Conservation (phyloP, 2,329 filamentous ascomycete species). For the Cercospora zeae-maydis region DNA sequence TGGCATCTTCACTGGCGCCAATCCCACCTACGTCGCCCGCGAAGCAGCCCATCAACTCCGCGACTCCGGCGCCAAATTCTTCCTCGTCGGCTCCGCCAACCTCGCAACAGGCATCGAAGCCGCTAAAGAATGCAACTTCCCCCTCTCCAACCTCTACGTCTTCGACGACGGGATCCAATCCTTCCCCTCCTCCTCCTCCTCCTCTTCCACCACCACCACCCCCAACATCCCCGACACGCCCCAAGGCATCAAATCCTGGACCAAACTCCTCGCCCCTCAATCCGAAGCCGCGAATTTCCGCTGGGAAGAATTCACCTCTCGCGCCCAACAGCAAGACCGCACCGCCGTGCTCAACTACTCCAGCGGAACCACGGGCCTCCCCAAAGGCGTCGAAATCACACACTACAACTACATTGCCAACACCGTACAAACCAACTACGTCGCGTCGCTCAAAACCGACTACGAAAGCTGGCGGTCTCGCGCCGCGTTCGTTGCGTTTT, state of each 20-base stretch:
- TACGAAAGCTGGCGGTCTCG: constrained; percentile 42
- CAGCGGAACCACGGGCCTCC: constrained; percentile 73
- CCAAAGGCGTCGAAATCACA: constrained; percentile 80
- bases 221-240: constrained; percentile 62
- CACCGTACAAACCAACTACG: constrained; percentile 55
- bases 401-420: constrained; percentile 75
- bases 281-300: constrained; percentile 47
- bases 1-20: constrained; percentile 37
- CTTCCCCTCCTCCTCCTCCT: too few relatives aligned
- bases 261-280: constrained; percentile 38
- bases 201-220: too few relatives aligned
- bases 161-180: constrained; percentile 45
- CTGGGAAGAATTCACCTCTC: constrained; percentile 6
- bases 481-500: constrained; percentile 55
- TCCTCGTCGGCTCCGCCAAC: constrained; percentile 42
- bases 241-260: constrained; percentile 29
- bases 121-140: constrained; percentile 49
- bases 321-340: constrained; percentile 45
- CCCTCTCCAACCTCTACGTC: constrained; percentile 48
- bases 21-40: constrained; percentile 35
- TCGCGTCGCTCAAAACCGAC: constrained; percentile 45
- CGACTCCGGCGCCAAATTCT: constrained; percentile 30
- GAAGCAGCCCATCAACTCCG: constrained; percentile 36
- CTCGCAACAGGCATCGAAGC: constrained; percentile 48
- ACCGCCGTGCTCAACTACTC: constrained; percentile 75